Evolutionary conservation across 768 basidiomycete genomes (phyloP).

Genomic region (Naganishia vishniacii): DNA sequence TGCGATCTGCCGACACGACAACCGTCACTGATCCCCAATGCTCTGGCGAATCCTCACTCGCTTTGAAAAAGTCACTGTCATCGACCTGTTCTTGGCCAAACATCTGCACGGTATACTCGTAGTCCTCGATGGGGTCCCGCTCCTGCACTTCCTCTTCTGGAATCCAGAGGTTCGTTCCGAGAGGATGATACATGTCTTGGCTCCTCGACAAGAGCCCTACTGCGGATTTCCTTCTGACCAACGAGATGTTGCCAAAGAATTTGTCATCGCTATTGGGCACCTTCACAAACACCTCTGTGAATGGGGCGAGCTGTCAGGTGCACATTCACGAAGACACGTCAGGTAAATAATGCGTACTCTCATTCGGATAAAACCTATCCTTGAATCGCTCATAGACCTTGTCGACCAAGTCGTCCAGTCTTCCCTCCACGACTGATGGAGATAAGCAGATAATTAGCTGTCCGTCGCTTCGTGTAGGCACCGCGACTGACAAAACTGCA

Average conservation of each 20-base stretch:
- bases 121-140: slow-evolving; percentile 7
- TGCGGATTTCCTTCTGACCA: not conserved
- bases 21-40: slow-evolving; percentile 12
- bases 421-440: slow-evolving; percentile 64
- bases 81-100: slow-evolving; percentile 7
- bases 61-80: slow-evolving; percentile 8
- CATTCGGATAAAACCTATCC: slow-evolving; percentile 84
- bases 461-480: slow-evolving; percentile 44
- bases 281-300: slow-evolving; percentile 77
- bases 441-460: slow-evolving; percentile 13
- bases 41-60: slow-evolving; percentile 32
- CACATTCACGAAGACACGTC: slow-evolving; percentile 24
- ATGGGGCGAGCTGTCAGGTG: not conserved
- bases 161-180: slow-evolving; percentile 9
- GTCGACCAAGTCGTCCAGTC: slow-evolving; percentile 90
- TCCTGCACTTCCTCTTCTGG: slow-evolving; percentile 10
- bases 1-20: not conserved
- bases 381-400: slow-evolving; percentile 93
- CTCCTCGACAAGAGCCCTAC: not conserved
- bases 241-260: slow-evolving; percentile 66
- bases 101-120: slow-evolving; percentile 19
- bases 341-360: slow-evolving; percentile 56
- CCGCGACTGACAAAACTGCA: slow-evolving; percentile 98
- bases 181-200: not conserved
- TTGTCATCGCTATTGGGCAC: slow-evolving; percentile 65